Percentiles rank a stretch among this genome's conserved stretches.
These are phyloP conservation scores for Auricularia sp. DNA, from an alignment of 768 basidiomycete species.

Conservation along the genomic window DNA sequence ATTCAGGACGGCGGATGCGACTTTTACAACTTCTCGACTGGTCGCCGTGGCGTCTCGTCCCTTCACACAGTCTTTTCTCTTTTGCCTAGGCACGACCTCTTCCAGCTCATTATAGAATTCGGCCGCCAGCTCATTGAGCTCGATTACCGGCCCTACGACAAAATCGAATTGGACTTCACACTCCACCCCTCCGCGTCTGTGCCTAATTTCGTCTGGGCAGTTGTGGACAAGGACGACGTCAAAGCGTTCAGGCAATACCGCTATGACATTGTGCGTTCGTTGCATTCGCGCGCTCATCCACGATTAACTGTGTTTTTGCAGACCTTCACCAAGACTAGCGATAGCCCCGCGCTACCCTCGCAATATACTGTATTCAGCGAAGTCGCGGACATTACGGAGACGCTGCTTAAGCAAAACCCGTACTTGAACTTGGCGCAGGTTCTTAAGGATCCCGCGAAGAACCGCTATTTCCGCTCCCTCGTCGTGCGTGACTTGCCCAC, in stretches of 20 bases:
- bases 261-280: slow-evolving; percentile 79
- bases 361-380: slow-evolving; percentile 51
- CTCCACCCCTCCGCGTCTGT: slow-evolving; percentile 38
- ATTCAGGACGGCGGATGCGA: slow-evolving; percentile 63
- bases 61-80: slow-evolving; percentile 74
- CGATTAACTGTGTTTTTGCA: slow-evolving; percentile 20
- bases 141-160: slow-evolving; percentile 59
- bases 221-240: slow-evolving; percentile 75
- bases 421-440: slow-evolving; percentile 40
- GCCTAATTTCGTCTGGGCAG: slow-evolving; percentile 74
- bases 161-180: slow-evolving; percentile 70
- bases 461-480: slow-evolving; percentile 76
- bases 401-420: slow-evolving; percentile 52
- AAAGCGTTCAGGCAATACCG: slow-evolving; percentile 54
- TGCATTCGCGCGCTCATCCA: not conserved
- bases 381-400: slow-evolving; percentile 77
- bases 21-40: slow-evolving; percentile 81
- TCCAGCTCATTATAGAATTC: slow-evolving; percentile 31
- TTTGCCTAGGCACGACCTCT: slow-evolving; percentile 74
- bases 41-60: slow-evolving; percentile 64
- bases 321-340: slow-evolving; percentile 77
- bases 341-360: slow-evolving; percentile 50
- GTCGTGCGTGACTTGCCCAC: slow-evolving; percentile 41
- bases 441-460: slow-evolving; percentile 55
- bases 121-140: slow-evolving; percentile 63